Conservation (phyloP, 75 land plant genomes). For the Pinus tabuliformis region DNA sequence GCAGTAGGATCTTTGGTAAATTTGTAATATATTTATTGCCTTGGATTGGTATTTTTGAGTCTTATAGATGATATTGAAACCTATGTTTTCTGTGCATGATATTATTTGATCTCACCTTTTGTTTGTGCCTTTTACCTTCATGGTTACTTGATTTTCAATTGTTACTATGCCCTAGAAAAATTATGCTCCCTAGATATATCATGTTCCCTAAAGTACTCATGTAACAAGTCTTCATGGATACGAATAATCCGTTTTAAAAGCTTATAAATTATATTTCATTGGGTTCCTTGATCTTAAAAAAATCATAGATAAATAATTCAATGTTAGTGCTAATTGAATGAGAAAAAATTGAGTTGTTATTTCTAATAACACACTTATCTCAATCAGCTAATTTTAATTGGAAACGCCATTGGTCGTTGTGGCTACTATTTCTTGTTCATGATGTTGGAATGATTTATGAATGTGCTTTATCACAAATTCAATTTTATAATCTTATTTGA, state of each 20-base stretch:
- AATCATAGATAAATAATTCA: neutral
- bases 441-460: neutral
- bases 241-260: neutral
- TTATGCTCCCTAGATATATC: neutral
- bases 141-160: neutral
- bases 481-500: neutral
- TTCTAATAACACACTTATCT: neutral
- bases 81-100: neutral
- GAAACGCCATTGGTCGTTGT: neutral
- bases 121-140: neutral
- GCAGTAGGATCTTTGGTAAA: neutral
- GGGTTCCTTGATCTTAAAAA: neutral
- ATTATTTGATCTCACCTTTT: neutral
- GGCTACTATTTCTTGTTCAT: neutral
- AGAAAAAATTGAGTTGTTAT: neutral
- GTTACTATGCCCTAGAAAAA: neutral
- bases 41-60: neutral
- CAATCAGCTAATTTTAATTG: neutral
- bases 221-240: neutral
- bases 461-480: neutral
- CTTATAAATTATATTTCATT: neutral
- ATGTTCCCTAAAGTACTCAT: too few relatives aligned
- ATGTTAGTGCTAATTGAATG: neutral
- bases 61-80: neutral
- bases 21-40: neutral